These are phyloP conservation scores for Zychaea mexicana DNA, from an alignment of 371 early-diverging fungal species.

Conservation along the genomic window DNA sequence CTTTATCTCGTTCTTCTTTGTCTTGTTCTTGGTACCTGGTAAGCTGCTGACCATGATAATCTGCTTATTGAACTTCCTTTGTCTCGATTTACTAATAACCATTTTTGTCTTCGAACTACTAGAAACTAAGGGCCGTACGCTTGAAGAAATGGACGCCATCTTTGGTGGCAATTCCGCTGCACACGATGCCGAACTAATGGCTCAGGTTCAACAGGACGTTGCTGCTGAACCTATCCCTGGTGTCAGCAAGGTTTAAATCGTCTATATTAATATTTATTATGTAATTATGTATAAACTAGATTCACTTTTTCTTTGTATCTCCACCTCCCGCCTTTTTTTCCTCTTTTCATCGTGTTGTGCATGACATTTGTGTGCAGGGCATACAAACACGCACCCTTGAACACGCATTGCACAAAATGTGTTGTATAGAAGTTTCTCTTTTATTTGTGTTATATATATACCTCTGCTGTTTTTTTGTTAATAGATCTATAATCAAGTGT, in stretches of 20 bases:
- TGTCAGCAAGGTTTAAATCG: constrained; percentile 4
- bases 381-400: no score
- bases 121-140: constrained; percentile 42
- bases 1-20: constrained; percentile 26
- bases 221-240: constrained; percentile 5
- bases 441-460: no score
- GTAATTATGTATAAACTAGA: neutral
- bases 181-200: constrained; percentile 20
- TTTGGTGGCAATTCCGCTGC: constrained; percentile 32
- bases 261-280: no score
- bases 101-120: neutral
- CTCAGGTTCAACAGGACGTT: constrained; percentile 13
- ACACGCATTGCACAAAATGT: no score
- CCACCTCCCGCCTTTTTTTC: no score
- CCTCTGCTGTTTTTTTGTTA: no score
- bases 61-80: neutral
- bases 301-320: no score
- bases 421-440: no score
- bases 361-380: no score
- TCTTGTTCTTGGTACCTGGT: constrained; percentile 19
- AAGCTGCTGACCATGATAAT: neutral
- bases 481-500: no score
- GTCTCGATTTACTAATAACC: no score
- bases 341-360: no score
- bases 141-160: constrained; percentile 49